phyloP scores from a whole-genome alignment of 192 early-diverging fungal species.

The Backusella liffmaniae region DNA sequence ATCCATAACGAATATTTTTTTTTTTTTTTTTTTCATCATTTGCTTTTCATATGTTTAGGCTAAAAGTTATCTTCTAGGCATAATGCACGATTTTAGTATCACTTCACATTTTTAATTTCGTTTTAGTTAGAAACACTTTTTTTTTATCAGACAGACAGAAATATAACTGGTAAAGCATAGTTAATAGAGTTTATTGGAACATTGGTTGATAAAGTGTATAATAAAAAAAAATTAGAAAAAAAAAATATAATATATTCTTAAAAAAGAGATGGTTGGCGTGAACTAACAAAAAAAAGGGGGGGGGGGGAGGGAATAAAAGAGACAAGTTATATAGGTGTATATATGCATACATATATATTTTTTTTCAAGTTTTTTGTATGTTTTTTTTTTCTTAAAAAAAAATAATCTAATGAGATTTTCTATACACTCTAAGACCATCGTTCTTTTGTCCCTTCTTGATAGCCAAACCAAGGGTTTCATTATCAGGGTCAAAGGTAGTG shows the following conservation, averaged over 20 bases:
- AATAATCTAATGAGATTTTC: slow-evolving; percentile 14
- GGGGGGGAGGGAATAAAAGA: background rate
- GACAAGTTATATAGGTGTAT: background rate
- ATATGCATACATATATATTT: background rate
- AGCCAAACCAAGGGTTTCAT: slow-evolving; percentile 31
- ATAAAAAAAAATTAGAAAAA: background rate
- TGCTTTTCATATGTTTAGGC: background rate
- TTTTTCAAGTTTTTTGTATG: background rate
- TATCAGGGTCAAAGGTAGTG: slow-evolving; percentile 32
- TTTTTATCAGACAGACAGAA: background rate
- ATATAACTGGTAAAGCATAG: background rate
- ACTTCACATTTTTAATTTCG: background rate
- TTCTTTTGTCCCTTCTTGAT: slow-evolving; percentile 22
- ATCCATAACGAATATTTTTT: background rate
- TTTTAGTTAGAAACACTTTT: background rate
- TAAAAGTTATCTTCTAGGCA: background rate
- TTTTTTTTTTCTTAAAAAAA: background rate
- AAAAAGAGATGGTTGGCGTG: slow-evolving; percentile 1
- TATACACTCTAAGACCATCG: slow-evolving; percentile 24
- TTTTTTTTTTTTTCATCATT: background rate
- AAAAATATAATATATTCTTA: background rate
- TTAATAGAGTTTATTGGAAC: background rate
- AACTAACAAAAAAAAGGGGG: background rate
- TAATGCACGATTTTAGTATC: background rate
- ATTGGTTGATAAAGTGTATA: background rate